Evolutionary conservation across 768 basidiomycete genomes (phyloP).

Genomic region (Russula earlei): DNA sequence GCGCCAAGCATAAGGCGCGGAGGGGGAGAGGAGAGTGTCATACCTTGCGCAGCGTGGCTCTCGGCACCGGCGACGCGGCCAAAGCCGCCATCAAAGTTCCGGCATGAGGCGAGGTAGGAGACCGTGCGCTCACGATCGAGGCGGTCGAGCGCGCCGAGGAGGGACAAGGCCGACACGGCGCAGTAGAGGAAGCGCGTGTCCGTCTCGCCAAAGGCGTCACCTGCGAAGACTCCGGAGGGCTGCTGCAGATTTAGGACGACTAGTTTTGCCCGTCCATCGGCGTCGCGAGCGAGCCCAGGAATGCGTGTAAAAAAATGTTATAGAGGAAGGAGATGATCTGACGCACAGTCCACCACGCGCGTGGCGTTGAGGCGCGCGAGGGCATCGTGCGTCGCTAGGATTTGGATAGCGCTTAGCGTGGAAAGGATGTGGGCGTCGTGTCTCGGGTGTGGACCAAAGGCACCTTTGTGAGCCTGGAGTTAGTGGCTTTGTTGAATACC

Average conservation of each 20-base stretch:
- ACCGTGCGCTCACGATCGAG: slow-evolving; percentile 62
- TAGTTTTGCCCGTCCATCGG: slow-evolving; percentile 27
- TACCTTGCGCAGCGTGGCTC: slow-evolving; percentile 88
- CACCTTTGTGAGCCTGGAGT: slow-evolving; percentile 46
- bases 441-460: slow-evolving; percentile 83
- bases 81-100: slow-evolving; percentile 95
- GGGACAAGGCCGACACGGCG: slow-evolving; percentile 71
- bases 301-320: neutral
- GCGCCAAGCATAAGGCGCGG: neutral
- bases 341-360: slow-evolving; percentile 66
- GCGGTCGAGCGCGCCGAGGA: slow-evolving; percentile 64
- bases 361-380: slow-evolving; percentile 60
- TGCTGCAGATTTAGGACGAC: slow-evolving; percentile 82
- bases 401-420: slow-evolving; percentile 88
- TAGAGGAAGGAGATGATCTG: neutral
- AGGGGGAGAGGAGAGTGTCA: neutral
- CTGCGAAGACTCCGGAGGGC: slow-evolving; percentile 80
- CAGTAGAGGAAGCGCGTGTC: slow-evolving; percentile 90
- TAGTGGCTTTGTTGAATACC: neutral
- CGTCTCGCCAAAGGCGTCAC: slow-evolving; percentile 84
- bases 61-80: slow-evolving; percentile 79
- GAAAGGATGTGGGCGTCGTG: slow-evolving; percentile 87
- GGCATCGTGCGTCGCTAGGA: slow-evolving; percentile 78
- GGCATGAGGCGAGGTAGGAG: slow-evolving; percentile 63
- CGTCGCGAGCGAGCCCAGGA: no score